Evolutionary conservation across 2,329 filamentous ascomycete genomes (phyloP).

Genomic region (Penicillium griseofulvum): DNA sequence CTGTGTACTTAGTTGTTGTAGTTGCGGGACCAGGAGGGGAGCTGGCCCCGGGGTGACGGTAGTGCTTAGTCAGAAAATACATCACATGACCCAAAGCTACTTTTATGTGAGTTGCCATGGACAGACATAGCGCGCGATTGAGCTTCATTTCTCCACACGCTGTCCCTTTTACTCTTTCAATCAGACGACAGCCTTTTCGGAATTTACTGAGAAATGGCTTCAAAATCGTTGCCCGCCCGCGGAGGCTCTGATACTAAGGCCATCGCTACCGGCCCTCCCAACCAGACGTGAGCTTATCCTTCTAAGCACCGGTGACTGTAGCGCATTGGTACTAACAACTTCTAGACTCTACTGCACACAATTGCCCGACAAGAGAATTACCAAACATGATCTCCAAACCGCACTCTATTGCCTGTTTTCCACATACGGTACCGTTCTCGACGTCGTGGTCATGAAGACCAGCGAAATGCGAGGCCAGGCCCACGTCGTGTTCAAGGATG

Average conservation of each 20-base stretch:
- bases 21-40: constrained; percentile 10
- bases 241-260: constrained; percentile 39
- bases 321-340: constrained; percentile 20
- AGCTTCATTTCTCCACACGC: constrained; percentile 5
- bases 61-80: constrained; percentile 17
- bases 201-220: constrained; percentile 30
- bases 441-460: constrained; percentile 86
- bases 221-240: constrained; percentile 42
- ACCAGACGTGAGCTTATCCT: constrained; percentile 65
- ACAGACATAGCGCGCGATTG: constrained; percentile 3
- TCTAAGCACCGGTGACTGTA: constrained; percentile 5
- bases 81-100: constrained; percentile 21
- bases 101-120: constrained; percentile 6
- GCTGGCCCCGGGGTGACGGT: constrained; percentile 19
- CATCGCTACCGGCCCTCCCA: constrained; percentile 58
- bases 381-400: constrained; percentile 81
- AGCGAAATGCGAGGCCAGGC: constrained; percentile 94
- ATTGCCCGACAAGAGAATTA: constrained; percentile 76
- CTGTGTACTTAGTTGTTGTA: constrained; percentile 8
- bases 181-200: not conserved
- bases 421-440: constrained; percentile 87
- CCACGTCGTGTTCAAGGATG: constrained; percentile 84
- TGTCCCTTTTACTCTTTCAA: not conserved
- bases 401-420: constrained; percentile 91
- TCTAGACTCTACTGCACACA: constrained; percentile 83